Conservation (phyloP, 768 basidiomycete genomes). For the Amanita muscaria region DNA sequence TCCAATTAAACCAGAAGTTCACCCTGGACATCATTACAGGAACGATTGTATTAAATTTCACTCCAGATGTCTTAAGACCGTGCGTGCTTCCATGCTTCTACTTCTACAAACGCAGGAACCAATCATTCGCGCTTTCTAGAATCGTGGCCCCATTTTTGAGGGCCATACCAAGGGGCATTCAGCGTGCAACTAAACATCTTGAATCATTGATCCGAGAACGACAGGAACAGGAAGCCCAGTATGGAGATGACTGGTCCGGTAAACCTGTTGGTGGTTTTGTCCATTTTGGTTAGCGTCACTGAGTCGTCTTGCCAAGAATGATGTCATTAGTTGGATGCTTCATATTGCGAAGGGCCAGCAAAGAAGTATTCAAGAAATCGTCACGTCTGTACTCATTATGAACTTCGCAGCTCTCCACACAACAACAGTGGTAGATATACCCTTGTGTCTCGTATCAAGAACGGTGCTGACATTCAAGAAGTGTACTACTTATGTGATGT, state of each 20-base stretch:
- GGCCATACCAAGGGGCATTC: slow-evolving; percentile 4
- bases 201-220: slow-evolving; percentile 20
- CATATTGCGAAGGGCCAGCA: slow-evolving; percentile 25
- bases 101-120: not conserved
- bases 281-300: not conserved
- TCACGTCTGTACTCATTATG: slow-evolving; percentile 26
- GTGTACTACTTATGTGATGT: slow-evolving; percentile 29
- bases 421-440: slow-evolving; percentile 25
- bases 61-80: slow-evolving; percentile 20
- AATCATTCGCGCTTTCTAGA: slow-evolving; percentile 6
- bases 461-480: slow-evolving; percentile 9
- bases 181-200: slow-evolving; percentile 16
- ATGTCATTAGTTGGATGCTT: slow-evolving; percentile 39
- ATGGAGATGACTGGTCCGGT: slow-evolving; percentile 21
- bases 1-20: slow-evolving; percentile 13
- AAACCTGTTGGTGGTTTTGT: slow-evolving; percentile 20
- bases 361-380: slow-evolving; percentile 20
- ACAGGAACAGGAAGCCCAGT: slow-evolving; percentile 14
- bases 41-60: slow-evolving; percentile 14
- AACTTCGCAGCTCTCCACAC: slow-evolving; percentile 39
- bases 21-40: slow-evolving; percentile 13
- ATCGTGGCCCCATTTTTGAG: slow-evolving; percentile 12
- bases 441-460: not conserved
- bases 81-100: slow-evolving; percentile 6
- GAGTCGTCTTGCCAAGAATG: slow-evolving; percentile 28